Base-by-base conservation (phyloP, 768 basidiomycete genomes). In the Aureoboletus auriporus region DNA sequence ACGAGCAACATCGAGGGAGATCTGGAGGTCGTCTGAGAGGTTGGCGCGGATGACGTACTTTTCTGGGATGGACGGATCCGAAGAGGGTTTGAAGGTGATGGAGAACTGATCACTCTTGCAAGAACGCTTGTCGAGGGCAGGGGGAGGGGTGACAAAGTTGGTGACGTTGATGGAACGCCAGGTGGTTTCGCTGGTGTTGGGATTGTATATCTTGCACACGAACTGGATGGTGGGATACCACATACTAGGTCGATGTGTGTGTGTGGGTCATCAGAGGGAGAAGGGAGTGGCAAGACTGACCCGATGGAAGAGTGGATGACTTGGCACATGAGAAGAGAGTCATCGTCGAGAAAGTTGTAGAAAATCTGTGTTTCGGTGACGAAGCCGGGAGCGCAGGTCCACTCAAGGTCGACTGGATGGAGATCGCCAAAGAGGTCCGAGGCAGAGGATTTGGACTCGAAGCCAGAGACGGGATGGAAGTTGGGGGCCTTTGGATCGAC, bases 141-240 rank as follows among this genome's bases (percentile, higher is more conserved):
- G 78, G n/a, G 83, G 83, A 1, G 89, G 81, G 13, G 82, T 80
- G 45, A 77, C 75, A 61, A 93, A 93, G 67, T 90, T 88, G 61
- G 75, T 73, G 34, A 89, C 88, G 50, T 92, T 93, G 65, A 92
- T 63, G 26, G 90, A 92, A 66, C 88, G 89, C 94, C 94, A 99
- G 49, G 72, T 73, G 39, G 69, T 77, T 59, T 87, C 77, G 47
- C 82, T 80, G 16, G 84, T 90, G 53, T 78, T 75, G 6, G 92
- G 84, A 61, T 96, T 80, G 72, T 80, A 85, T 43, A 88, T 69
- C 70, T 93, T 95, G 82, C 84, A 93, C 5, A 84, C 89, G 67
- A 97, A 91, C 68, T 99, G 95, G 59, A 95, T 84, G 28, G 86
- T 90, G 4, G 96, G 93, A 63, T 89, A 94, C 83, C 94, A 93